Conservation (phyloP, 2,329 filamentous ascomycete species). For the Pseudomassariella vexata region DNA sequence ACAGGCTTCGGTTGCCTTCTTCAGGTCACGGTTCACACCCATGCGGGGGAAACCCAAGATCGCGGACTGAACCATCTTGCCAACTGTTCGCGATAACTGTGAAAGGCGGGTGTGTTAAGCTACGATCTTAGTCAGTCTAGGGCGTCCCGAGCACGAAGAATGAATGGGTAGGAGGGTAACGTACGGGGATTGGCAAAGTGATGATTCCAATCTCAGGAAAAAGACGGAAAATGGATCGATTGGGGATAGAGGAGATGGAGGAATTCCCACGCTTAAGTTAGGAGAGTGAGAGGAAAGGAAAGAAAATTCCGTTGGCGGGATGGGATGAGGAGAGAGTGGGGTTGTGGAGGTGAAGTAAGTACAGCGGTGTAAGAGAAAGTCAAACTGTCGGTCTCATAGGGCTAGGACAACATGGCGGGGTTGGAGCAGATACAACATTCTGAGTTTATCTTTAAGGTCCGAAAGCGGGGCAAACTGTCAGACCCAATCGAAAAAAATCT, state of each 20-base stretch:
- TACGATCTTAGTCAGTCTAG: neutral
- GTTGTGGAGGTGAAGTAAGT: no score
- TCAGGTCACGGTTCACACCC: constrained; percentile 97
- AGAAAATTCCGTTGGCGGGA: constrained; percentile 6
- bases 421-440: no score
- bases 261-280: no score
- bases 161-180: no score
- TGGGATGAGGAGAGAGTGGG: constrained; percentile 5
- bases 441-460: no score
- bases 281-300: constrained; percentile 5
- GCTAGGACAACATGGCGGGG: no score
- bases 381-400: no score
- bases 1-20: constrained; percentile 98
- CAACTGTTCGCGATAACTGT: constrained; percentile 21
- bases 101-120: constrained; percentile 3
- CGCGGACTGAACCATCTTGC: constrained; percentile 61
- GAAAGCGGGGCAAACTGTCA: no score
- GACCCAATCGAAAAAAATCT: no score
- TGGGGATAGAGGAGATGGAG: constrained; percentile 8
- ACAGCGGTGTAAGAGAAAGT: no score
- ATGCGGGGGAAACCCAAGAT: constrained; percentile 99
- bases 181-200: constrained; percentile 19
- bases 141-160: no score
- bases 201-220: constrained; percentile 16
- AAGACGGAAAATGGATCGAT: constrained; percentile 6